These are phyloP conservation scores for Eucalyptus guilfoylei DNA, from an alignment of 345 rosid species.

Conservation along the genomic window DNA sequence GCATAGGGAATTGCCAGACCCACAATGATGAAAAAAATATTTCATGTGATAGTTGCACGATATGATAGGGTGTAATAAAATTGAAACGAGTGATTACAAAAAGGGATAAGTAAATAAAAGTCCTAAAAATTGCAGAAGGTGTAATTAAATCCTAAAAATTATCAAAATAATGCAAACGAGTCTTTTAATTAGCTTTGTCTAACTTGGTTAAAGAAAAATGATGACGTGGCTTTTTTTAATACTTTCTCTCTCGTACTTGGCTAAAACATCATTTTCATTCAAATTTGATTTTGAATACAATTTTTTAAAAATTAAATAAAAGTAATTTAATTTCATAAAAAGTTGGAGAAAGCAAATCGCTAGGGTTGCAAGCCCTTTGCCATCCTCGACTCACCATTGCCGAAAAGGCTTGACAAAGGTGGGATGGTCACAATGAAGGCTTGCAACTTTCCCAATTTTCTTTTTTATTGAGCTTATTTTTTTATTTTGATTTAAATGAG, in stretches of 20 bases:
- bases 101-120: no score
- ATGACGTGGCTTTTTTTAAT: background rate
- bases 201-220: background rate
- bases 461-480: rapidly evolving
- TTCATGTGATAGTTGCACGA: background rate
- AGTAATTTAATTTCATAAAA: no score
- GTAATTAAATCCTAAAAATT: no score
- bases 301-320: no score
- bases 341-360: background rate
- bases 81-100: rapidly evolving
- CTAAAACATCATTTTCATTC: background rate
- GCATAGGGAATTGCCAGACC: rapidly evolving
- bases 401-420: no score
- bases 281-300: rapidly evolving
- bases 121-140: rapidly evolving
- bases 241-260: rapidly evolving
- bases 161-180: rapidly evolving
- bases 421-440: no score
- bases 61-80: background rate
- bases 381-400: no score
- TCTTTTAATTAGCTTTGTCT: no score
- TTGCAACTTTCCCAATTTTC: no score
- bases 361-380: no score
- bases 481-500: no score
- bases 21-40: background rate